A percentile compares a stretch with the other conserved stretches of the same genome.
phyloP scores from a whole-genome alignment of 352 stramenopile genomes.

The Pythium apleroticum region DNA sequence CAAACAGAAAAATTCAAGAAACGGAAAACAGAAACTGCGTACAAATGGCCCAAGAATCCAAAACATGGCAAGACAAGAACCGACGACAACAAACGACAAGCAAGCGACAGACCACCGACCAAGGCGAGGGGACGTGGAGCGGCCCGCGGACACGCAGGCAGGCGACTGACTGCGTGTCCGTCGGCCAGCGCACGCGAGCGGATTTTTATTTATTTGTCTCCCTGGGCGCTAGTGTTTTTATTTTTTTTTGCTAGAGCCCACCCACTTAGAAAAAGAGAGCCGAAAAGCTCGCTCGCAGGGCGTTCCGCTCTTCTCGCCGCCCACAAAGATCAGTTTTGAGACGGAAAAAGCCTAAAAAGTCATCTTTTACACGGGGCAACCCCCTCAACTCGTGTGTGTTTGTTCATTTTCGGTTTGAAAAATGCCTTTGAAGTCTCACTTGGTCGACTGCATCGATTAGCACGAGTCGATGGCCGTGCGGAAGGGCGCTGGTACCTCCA shows the following conservation, averaged over 20 bases:
- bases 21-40: slow-evolving; percentile 26
- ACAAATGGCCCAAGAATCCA: slow-evolving; percentile 15
- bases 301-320: slow-evolving; percentile 2
- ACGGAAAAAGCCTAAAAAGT: slow-evolving; percentile 19
- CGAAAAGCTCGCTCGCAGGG: slow-evolving; percentile 12
- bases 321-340: slow-evolving; percentile 27
- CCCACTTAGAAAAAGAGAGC: slow-evolving; percentile 20
- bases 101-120: neutral
- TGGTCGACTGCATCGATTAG: no score
- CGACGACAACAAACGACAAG: neutral
- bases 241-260: slow-evolving; percentile 27
- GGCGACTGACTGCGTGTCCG: neutral
- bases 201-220: slow-evolving; percentile 33
- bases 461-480: slow-evolving; percentile 31
- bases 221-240: slow-evolving; percentile 21
- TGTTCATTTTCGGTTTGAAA: slow-evolving; percentile 7
- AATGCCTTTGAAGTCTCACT: no score
- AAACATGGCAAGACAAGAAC: slow-evolving; percentile 12
- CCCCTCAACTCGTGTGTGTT: neutral
- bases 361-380: slow-evolving; percentile 6
- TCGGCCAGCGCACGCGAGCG: slow-evolving; percentile 13
- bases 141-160: neutral
- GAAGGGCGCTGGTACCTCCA: slow-evolving; percentile 51
- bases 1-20: slow-evolving; percentile 9
- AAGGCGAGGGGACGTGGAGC: neutral